Conservation (phyloP, 2,329 filamentous ascomycete species). For the Tolypocladium sp. region DNA sequence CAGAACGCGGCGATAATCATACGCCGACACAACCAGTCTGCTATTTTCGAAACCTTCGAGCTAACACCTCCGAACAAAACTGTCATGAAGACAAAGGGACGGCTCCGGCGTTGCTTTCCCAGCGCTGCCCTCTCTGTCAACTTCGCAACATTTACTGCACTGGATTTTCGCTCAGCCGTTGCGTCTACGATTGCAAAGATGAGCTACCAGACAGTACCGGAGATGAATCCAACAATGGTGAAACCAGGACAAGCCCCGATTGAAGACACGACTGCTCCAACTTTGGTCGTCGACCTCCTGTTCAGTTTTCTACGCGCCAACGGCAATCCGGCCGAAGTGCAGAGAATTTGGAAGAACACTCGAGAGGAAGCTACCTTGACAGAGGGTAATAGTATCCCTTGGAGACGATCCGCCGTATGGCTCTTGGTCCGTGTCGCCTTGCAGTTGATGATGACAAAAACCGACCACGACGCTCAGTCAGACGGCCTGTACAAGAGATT, state of each 20-base stretch:
- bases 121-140: slow-evolving; percentile 10
- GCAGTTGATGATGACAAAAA: background rate
- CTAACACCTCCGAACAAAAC: slow-evolving; percentile 15
- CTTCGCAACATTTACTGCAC: slow-evolving; percentile 1
- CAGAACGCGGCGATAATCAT: slow-evolving; percentile 28
- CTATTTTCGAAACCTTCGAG: slow-evolving; percentile 24
- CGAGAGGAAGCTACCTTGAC: slow-evolving; percentile 32
- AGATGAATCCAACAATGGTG: background rate
- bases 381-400: background rate
- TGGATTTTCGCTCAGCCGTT: background rate
- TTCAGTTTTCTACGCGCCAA: slow-evolving; percentile 25
- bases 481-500: slow-evolving; percentile 39
- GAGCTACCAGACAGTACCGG: slow-evolving; percentile 13
- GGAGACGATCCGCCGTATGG: slow-evolving; percentile 5
- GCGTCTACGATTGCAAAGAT: slow-evolving; percentile 13
- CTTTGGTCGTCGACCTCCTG: slow-evolving; percentile 39
- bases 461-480: background rate
- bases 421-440: slow-evolving; percentile 5
- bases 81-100: slow-evolving; percentile 17
- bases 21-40: slow-evolving; percentile 2
- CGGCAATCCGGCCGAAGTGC: slow-evolving; percentile 15
- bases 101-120: slow-evolving; percentile 19
- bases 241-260: background rate
- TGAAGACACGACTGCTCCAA: slow-evolving; percentile 30
- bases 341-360: slow-evolving; percentile 36